Evolutionary conservation across 441 rosid genomes (phyloP), one percentile per base, ranked within the genome.

Genomic region (Pelargonium citronellum): DNA sequence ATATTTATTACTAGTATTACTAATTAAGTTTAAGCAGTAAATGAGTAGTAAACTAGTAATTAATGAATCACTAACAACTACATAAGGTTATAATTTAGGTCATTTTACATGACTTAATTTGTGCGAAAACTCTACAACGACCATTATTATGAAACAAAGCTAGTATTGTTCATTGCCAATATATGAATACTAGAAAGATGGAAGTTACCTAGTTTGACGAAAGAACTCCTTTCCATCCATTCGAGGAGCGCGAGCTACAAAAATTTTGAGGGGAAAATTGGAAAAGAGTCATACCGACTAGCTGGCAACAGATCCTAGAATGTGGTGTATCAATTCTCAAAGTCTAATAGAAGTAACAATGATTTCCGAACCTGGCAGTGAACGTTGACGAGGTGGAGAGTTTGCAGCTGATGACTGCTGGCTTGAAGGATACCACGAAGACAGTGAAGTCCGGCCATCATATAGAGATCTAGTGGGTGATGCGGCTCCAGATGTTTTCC

Each of bases 181-280:
- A 27, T 13, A 1, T 13, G 7, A 39, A 15, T 70, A 20, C 22
- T 12, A 12, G 16, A 47, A 74, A 12, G 73, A 70, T 71, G 58
- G 53, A 79, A 53, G 69, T 64, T 81, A 87, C 97, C 98, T 89
- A 55, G 98, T 97, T 75, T 89, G 98, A 74, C 96, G 87, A 81
- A 91, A 89, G 87, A 94, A 90, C 84, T 94, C 97, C 81, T 90
- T 90, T 66, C 97, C 98, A 82, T 91, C 98, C 73, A 91, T 83
- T 69, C 93, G 86, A 22, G 90, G 83, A 65, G 84, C 77, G 13
- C 84, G 87, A 30, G 68, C 93, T 87, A 72, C 55, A 70, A 12
- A 64, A 68, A 46, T 67, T 73, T 41, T 71, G 61, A 37, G 67
- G 63, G 3, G 64, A 73, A 61, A 74, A 5, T 55, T 7, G 46